Base-by-base conservation (phyloP, 768 basidiomycete genomes). In the Mycena epipterygia region DNA sequence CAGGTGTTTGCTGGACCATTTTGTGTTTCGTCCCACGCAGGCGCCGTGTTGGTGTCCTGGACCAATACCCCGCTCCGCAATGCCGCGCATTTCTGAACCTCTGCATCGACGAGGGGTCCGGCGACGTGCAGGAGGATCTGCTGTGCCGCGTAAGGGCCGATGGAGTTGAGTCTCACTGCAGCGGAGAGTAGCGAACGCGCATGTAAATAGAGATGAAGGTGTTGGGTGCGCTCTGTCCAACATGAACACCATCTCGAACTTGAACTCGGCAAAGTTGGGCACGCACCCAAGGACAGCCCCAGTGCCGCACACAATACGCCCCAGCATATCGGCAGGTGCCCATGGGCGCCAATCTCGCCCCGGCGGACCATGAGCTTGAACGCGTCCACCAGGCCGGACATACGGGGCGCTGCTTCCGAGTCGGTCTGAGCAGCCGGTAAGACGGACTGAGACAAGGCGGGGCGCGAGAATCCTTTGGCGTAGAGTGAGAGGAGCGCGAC, bases 81-180 rank as follows among this genome's bases (percentile, higher is more conserved):
- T 55, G 84, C 63, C 44, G 80, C 81, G 74, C 87, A 89, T 61
- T 81, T 83, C 1, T 75, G 69, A 8, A 86, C 76, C 69, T 92
- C 88, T 5, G 80, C 78, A 7, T 89, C 87, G 37, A 98, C 89
- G 48, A 97, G 79, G 0, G 89, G 86, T n/a, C 87, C 85, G 14
- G 94, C 85, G 25, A 88, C 86, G 74, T 94, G 93, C 51, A 97
- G 81, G 11, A 99, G 84, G 21, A 97, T 81, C 72, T 96, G 95
- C 75, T 99, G 96, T 0, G 98, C 89, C 23, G 89, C 89, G 79
- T 99, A 99, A 0, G 98, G 98, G 0, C 98, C 98, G 72, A 98
- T 86, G 29, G 89, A 88, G 80, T 99, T 99, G 76, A 99, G 85
- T 9, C 98, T 90, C 21, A 99, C 94, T 2, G 96, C 92, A 6